Evolutionary conservation across 2,329 filamentous ascomycete genomes (phyloP).

Genomic region (Exserohilum turcica): DNA sequence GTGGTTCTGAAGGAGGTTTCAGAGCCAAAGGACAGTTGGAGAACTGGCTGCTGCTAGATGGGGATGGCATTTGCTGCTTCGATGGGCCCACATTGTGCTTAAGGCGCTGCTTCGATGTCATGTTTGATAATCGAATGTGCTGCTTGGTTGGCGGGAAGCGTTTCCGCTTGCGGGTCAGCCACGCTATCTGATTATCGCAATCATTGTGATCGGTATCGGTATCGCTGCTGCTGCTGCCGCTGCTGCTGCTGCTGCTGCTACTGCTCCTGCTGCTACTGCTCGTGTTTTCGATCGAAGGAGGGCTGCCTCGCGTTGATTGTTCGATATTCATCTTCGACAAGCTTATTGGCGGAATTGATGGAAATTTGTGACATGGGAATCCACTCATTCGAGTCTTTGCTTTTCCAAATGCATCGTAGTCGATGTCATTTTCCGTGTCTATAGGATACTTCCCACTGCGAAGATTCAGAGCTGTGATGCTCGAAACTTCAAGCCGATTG

Average conservation of each 20-base stretch:
- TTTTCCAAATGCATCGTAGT: not conserved
- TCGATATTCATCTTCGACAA: conserved; percentile 12
- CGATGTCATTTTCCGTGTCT: conserved; percentile 2
- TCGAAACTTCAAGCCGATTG: conserved; percentile 10
- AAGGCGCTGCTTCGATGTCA: not conserved
- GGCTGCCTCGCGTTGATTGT: conserved; percentile 10
- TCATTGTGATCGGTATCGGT: conserved; percentile 6
- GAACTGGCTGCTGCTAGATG: not conserved
- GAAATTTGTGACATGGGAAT: conserved; percentile 3
- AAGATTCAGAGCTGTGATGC: conserved; percentile 8
- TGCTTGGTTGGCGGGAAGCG: conserved; percentile 3
- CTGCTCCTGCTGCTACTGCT: conserved; percentile 16
- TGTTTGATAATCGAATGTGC: not conserved
- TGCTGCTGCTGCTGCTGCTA: too few relatives aligned
- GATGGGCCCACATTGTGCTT: not conserved
- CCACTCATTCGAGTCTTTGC: conserved; percentile 11
- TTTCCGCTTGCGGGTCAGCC: conserved; percentile 14
- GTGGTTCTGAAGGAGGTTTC: conserved; percentile 1
- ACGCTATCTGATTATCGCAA: conserved; percentile 7
- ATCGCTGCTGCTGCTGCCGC: conserved; percentile 11
- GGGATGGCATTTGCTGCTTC: not conserved
- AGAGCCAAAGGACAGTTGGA: not conserved
- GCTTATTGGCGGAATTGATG: conserved; percentile 12
- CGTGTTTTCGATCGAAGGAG: conserved; percentile 9
- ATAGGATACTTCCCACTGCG: conserved; percentile 5